A percentile compares a stretch with the other conserved stretches of the same genome.
phyloP scores from a whole-genome alignment of 148 eudicot species.

The Diospyros kaki region DNA sequence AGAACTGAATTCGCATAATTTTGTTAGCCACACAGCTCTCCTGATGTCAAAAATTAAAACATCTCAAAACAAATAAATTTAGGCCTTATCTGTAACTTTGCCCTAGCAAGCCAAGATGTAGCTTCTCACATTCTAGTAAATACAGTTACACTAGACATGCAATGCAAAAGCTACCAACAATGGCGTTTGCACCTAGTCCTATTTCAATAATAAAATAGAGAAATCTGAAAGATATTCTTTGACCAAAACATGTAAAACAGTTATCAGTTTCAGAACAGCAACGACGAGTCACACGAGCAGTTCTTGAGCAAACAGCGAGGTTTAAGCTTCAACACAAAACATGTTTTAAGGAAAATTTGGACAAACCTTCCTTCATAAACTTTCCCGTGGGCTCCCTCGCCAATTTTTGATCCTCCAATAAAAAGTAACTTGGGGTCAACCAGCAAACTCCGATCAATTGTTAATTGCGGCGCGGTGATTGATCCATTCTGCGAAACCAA shows the following conservation, averaged over 20 bases:
- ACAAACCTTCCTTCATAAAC: constrained; percentile 80
- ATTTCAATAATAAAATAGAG: neutral
- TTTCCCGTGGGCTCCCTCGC: constrained; percentile 87
- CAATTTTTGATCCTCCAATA: constrained; percentile 76
- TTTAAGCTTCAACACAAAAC: neutral
- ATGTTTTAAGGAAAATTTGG: neutral
- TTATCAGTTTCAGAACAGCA: neutral
- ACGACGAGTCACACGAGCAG: neutral
- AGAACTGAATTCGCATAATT: no score
- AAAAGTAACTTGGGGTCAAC: constrained; percentile 77
- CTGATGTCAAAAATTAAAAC: neutral
- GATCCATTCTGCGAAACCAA: constrained; percentile 43
- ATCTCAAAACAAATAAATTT: neutral
- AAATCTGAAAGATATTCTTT: neutral
- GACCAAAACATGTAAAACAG: neutral
- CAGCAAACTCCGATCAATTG: constrained; percentile 61
- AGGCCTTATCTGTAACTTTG: neutral
- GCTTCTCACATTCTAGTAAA: neutral
- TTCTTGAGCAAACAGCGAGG: neutral
- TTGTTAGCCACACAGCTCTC: no score
- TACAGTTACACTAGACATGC: neutral
- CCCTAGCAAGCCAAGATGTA: neutral
- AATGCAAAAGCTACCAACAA: neutral
- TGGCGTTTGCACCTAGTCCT: no score
- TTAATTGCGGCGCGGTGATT: constrained; percentile 30